Evolutionary conservation across 2,329 filamentous ascomycete genomes (phyloP).

Genomic region (Botrytis aclada): DNA sequence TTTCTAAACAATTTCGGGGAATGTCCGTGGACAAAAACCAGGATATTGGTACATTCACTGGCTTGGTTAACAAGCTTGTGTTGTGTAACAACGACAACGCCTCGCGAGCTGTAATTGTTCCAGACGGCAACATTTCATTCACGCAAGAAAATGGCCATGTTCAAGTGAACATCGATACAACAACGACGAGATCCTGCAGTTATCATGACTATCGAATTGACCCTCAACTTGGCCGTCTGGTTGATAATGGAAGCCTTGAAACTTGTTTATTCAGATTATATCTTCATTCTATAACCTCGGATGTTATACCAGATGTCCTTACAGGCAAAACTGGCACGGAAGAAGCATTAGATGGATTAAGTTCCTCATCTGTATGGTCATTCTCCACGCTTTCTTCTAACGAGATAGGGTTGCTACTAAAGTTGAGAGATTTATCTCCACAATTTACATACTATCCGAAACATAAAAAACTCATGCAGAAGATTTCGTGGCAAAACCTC

Average conservation of each 20-base stretch:
- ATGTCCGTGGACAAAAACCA: conserved; percentile 50
- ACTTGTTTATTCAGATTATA: conserved; percentile 52
- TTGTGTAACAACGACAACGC: conserved; percentile 41
- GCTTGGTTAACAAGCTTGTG: conserved; percentile 50
- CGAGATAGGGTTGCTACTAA: conserved; percentile 39
- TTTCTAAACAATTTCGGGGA: conserved; percentile 50
- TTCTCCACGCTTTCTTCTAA: conserved; percentile 42
- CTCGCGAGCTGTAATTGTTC: conserved; percentile 39
- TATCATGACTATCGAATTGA: conserved; percentile 51
- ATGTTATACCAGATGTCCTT: conserved; percentile 40
- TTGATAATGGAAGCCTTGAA: conserved; percentile 48
- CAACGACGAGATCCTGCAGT: conserved; percentile 15
- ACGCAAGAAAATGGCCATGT: conserved; percentile 35
- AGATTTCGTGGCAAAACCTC: conserved; percentile 44
- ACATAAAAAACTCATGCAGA: conserved; percentile 46
- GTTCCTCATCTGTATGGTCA: conserved; percentile 49
- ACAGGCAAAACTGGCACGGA: conserved; percentile 21
- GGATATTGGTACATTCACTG: conserved; percentile 47
- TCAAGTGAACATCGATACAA: conserved; percentile 38
- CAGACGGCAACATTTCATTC: conserved; percentile 21
- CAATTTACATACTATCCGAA: conserved; percentile 45
- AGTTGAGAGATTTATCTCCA: conserved; percentile 45
- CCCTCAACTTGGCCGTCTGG: conserved; percentile 46
- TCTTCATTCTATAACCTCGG: conserved; percentile 54
- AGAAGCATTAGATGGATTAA: conserved; percentile 46